Conservation (phyloP, 441 rosid genomes). For the Viola pubescens region DNA sequence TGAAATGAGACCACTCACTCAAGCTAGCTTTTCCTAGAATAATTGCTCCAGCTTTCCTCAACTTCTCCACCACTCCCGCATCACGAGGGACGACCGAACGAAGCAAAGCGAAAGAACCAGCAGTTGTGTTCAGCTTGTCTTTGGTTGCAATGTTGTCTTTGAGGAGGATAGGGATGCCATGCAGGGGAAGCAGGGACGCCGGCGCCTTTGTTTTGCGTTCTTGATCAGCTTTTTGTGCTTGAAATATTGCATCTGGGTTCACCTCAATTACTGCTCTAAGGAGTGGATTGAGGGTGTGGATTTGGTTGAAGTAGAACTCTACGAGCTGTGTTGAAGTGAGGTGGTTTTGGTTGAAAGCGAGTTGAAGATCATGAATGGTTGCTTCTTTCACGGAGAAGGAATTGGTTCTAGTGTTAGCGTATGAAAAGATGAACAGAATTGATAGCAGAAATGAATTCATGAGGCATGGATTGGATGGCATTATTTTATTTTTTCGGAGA, state of each 20-base stretch:
- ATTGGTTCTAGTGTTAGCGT: too few species aligned
- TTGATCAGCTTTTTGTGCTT: slow-evolving; percentile 54
- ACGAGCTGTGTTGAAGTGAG: slow-evolving; percentile 59
- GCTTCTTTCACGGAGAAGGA: slow-evolving; percentile 43
- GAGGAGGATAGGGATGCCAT: slow-evolving; percentile 61
- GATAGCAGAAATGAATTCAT: too few species aligned
- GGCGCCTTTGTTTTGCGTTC: slow-evolving; percentile 27
- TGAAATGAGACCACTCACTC: slow-evolving; percentile 54
- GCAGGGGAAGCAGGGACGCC: slow-evolving; percentile 26
- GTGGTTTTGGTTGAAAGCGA: slow-evolving; percentile 37
- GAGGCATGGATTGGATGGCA: too few species aligned
- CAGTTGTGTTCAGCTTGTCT: slow-evolving; percentile 65
- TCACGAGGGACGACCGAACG: slow-evolving; percentile 55
- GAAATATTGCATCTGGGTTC: slow-evolving; percentile 52
- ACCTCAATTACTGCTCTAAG: slow-evolving; percentile 58
- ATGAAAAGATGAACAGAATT: too few species aligned
- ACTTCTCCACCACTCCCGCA: slow-evolving; percentile 46
- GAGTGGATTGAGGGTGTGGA: slow-evolving; percentile 43
- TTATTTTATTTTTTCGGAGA: too few species aligned
- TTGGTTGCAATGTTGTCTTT: slow-evolving; percentile 62
- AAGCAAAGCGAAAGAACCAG: slow-evolving; percentile 58
- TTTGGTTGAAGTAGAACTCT: slow-evolving; percentile 41
- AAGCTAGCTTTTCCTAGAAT: slow-evolving; percentile 69
- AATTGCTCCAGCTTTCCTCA: slow-evolving; percentile 59
- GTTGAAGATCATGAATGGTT: slow-evolving; percentile 36